Evolutionary conservation across 305 asterid genomes (phyloP).

Genomic region (Striga hermonthica): DNA sequence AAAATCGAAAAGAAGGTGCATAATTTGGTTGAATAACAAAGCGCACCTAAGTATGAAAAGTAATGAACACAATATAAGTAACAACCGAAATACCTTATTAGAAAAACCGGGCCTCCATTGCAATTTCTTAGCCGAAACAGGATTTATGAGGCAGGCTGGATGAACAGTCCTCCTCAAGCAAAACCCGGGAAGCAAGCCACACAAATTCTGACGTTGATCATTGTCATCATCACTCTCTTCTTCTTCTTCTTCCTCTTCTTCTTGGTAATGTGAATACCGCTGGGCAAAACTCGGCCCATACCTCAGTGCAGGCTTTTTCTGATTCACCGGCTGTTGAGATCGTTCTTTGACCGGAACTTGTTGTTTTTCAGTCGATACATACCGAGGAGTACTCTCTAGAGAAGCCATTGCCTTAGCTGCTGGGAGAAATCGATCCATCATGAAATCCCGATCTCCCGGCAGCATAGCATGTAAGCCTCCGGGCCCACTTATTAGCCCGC

Average conservation of each 20-base stretch:
- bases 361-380: constrained; percentile 48
- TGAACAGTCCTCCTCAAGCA: constrained; percentile 42
- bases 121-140: constrained; percentile 58
- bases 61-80: constrained; percentile 14
- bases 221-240: constrained; percentile 54
- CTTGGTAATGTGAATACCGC: constrained; percentile 44
- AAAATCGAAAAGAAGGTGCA: too few species aligned
- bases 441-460: constrained; percentile 51
- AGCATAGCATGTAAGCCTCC: constrained; percentile 37
- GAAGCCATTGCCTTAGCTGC: constrained; percentile 89
- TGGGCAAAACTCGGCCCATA: constrained; percentile 81
- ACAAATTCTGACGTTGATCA: constrained; percentile 41
- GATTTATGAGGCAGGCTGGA: constrained; percentile 45
- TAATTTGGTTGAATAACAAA: not conserved
- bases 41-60: not conserved
- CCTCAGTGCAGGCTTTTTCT: constrained; percentile 59
- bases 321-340: constrained; percentile 32
- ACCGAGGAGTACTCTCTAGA: constrained; percentile 48
- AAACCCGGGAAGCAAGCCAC: constrained; percentile 80
- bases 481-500: constrained; percentile 54
- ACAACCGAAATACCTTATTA: constrained; percentile 42
- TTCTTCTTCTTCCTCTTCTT: constrained; percentile 35
- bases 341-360: constrained; percentile 38
- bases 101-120: constrained; percentile 47
- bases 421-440: constrained; percentile 88